Evolutionary conservation across 1,284 basidiomycete species (phyloP).

Genomic region (Apiotrichum domesticum): DNA sequence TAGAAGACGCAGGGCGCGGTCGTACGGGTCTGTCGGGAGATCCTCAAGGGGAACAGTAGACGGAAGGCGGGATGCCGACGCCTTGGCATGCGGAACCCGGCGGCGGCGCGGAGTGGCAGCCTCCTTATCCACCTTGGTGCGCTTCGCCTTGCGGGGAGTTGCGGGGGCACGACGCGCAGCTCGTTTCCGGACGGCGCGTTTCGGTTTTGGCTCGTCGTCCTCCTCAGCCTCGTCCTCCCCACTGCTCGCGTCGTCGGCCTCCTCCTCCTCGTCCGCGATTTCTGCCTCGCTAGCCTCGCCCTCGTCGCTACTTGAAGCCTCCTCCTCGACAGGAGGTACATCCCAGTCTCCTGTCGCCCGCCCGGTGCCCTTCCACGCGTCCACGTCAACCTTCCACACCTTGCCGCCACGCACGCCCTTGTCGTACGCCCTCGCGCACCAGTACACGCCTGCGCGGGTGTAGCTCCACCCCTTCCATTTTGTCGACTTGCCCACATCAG

Average conservation of each 20-base stretch:
- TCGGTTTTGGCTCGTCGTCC: background rate
- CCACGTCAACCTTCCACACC: conserved; percentile 40
- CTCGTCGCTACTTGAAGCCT: conserved; percentile 12
- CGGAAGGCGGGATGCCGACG: conserved; percentile 31
- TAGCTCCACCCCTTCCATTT: conserved; percentile 36
- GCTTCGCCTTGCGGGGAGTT: background rate
- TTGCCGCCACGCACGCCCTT: conserved; percentile 41
- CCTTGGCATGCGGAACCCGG: conserved; percentile 31
- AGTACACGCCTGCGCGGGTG: conserved; percentile 35
- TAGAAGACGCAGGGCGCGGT: conserved; percentile 76
- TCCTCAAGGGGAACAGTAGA: conserved; percentile 34
- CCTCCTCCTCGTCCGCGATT: conserved; percentile 9
- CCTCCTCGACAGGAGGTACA: conserved; percentile 8
- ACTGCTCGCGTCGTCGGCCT: background rate
- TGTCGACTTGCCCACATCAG: conserved; percentile 23
- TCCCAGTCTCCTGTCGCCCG: conserved; percentile 27
- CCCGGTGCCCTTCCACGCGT: conserved; percentile 36
- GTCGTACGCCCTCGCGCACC: conserved; percentile 43
- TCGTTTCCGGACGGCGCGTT: conserved; percentile 3
- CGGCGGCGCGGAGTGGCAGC: conserved; percentile 4
- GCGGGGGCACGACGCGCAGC: background rate
- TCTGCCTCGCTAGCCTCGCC: conserved; percentile 11
- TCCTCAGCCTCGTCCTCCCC: background rate
- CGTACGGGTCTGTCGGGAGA: conserved; percentile 67
- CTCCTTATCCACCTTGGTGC: background rate